These are phyloP conservation scores for Cucurbita argyrosperma DNA, from an alignment of 306 rosid genomes.

Conservation along the genomic window DNA sequence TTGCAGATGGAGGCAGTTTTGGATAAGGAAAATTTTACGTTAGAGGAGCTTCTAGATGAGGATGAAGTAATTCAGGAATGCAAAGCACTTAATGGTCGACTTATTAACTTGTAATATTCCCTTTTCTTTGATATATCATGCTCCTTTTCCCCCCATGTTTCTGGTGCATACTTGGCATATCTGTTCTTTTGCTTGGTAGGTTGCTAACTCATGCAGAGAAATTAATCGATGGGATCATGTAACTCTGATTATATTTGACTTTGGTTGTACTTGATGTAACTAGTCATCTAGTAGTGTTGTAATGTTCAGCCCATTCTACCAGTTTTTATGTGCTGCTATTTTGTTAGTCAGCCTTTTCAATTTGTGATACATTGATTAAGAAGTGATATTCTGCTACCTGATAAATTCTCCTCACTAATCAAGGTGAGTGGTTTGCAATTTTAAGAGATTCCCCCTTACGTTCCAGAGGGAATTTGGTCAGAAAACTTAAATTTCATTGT, in stretches of 20 bases:
- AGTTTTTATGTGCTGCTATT: neutral
- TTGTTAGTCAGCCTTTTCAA: neutral
- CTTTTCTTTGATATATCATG: conserved; percentile 6
- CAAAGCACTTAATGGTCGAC: conserved; percentile 93
- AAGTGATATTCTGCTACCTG: too few species aligned
- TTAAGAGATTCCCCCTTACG: too few species aligned
- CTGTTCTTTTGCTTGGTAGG: neutral
- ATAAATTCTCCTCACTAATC: too few species aligned
- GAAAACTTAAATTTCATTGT: too few species aligned
- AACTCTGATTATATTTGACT: neutral
- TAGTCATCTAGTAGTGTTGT: neutral
- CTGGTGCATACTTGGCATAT: neutral
- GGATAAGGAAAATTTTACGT: conserved; percentile 75
- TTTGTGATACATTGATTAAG: neutral
- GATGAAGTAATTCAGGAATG: conserved; percentile 98
- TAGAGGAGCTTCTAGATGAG: conserved; percentile 95
- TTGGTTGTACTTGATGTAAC: neutral
- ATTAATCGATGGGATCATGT: neutral
- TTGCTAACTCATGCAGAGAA: neutral
- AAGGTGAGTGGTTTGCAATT: too few species aligned
- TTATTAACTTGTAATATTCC: conserved; percentile 79
- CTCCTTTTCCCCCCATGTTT: neutral
- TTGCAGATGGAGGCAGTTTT: conserved; percentile 93
- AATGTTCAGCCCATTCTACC: neutral
- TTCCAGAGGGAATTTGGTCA: too few species aligned